Base-by-base conservation (phyloP, 768 basidiomycete species). In the Panus rudis region DNA sequence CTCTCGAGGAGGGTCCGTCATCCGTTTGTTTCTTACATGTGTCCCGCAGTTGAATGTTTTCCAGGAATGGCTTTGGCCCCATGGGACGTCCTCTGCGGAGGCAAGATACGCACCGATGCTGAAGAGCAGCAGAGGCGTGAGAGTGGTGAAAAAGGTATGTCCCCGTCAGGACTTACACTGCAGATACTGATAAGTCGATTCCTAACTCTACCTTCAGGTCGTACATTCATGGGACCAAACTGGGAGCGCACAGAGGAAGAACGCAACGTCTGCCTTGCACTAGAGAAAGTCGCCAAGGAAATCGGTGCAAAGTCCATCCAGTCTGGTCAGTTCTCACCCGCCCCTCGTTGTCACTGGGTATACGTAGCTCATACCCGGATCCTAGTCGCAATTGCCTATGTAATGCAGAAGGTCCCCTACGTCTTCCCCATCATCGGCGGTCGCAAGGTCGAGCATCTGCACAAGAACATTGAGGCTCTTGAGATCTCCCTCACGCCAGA, bases 371-470 rank as follows among this genome's bases (percentile, higher is more conserved):
- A 7, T n/a, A 34, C 33, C 13, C 12, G n/a, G 20, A 12, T 34
- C 17, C 10, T 13, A 69, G 71, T 74, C 3, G 71, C 71, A 5
- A 69, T 77, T 42, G 70, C 72, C 8, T 75, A 75, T 44, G 58
- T 75, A 8, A 56, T 77, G 54, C 69, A 72, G 16, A 78, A 75
- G 53, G 61, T 67, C 4, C 67, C 68, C 0, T 71, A 63, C 40
- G 70, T 72, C 0, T 75, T 75, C 57, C 72, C 72, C 0, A 60
- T 75, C 45, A 54, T 75, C n/a, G 72, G 72, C 4, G 68, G 71
- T 0, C 61, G 69, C 32, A 78, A 73, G 48, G 55, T 72, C 20
- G 71, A 71, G 48, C 69, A 76, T 23, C 53, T 77, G 10, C 32
- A 57, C 37, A 63, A 65, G 31, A 78, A 76, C 47, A 43, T 76